phyloP scores from a whole-genome alignment of 768 basidiomycete genomes.

The Lactifluus echinatus region DNA sequence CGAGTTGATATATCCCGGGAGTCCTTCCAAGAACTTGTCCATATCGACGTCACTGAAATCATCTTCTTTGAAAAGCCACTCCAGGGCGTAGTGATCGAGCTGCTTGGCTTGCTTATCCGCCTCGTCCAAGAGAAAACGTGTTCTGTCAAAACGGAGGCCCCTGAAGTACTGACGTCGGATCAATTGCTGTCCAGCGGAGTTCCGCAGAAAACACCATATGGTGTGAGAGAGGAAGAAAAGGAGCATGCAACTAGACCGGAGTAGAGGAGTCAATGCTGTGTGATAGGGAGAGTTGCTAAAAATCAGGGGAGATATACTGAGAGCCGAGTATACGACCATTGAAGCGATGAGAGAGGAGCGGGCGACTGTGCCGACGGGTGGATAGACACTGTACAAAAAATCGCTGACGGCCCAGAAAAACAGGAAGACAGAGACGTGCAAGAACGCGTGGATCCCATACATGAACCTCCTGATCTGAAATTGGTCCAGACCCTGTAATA shows the following conservation, averaged over 20 bases:
- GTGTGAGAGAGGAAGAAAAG: background rate
- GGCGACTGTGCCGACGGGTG: background rate
- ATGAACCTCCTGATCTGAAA: conserved; percentile 9
- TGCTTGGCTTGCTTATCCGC: background rate
- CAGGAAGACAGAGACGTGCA: conserved; percentile 10
- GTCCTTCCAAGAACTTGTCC: conserved; percentile 10
- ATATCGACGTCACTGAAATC: conserved; percentile 8
- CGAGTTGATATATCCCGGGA: conserved; percentile 9
- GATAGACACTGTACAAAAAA: conserved; percentile 4
- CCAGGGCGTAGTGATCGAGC: conserved; percentile 5
- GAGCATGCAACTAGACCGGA: background rate
- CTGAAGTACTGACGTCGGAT: background rate
- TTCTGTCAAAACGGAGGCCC: background rate
- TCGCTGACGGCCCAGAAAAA: conserved; percentile 13
- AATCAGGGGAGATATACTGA: conserved; percentile 10
- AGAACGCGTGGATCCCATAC: conserved; percentile 2
- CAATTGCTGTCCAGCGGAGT: background rate
- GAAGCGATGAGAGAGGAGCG: background rate
- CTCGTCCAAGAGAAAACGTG: background rate
- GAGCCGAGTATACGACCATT: background rate
- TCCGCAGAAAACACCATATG: too few relatives aligned
- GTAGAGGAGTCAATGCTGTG: conserved; percentile 8
- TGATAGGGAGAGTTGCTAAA: conserved; percentile 8
- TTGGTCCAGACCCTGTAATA: background rate
- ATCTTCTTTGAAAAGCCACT: conserved; percentile 3